Evolutionary conservation across 2,329 filamentous ascomycete species (phyloP), one percentile per base, ranked within the genome.

Genomic region (Graphilbum sp.): DNA sequence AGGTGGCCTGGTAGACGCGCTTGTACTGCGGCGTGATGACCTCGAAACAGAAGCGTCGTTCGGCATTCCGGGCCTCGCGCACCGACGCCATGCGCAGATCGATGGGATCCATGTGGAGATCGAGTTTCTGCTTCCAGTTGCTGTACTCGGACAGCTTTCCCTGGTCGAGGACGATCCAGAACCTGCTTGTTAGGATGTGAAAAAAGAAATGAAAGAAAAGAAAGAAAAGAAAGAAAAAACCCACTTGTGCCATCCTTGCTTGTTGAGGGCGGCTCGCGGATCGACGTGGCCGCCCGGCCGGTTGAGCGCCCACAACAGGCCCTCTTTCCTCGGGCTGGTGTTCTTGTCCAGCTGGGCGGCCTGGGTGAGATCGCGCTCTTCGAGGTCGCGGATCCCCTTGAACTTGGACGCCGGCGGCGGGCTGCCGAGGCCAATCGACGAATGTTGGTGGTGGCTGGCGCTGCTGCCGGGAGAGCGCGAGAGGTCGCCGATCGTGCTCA

Each of bases 201-300:
- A n/a, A n/a, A 19, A 31, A 25, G 12, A 16, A 15, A 16, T 16
- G 10, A 10, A 15, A 23, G 24, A 15, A n/a, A 6, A 20, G n/a
- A 19, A 31, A 25, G 12, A 16, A 15, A 16, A 18, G 10, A 10
- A 15, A 23, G 24, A 15, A n/a, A 6, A 20, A n/a, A 70, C 80
- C 62, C 65, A 93, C 83, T 98, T 98, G 58, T 98, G 90, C 90
- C 90, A 98, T 36, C 85, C 87, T 58, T 93, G 86, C 55, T 96
- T 95, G 53, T 95, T 96, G 49, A 98, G 66, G 16, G 85, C 87
- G 49, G 47, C 42, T 16, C 90, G 85, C 10, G 90, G 90, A 55
- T 98, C 92, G 21, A 90, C 87, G 55, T 98, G 90, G 41, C 85
- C 88, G 16, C 87, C 87, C 3, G 88, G 88, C 45, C 85, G 75